Conservation (phyloP, 148 eudicot genomes). For the Persicaria maculosa region DNA sequence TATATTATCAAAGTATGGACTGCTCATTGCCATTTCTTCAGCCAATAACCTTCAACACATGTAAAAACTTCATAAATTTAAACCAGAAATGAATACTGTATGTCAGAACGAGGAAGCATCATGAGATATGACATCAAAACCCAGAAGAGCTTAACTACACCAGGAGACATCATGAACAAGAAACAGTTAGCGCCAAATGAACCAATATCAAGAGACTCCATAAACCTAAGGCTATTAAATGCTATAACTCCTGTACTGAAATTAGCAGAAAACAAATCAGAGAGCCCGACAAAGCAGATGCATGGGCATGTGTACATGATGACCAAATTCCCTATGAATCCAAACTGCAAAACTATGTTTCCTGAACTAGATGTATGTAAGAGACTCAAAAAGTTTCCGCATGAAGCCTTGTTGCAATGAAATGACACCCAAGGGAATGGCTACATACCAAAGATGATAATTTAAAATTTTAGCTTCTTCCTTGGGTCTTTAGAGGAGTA, state of each 20-base stretch:
- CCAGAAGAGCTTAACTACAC: background rate
- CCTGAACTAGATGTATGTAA: background rate
- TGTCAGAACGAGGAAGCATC: background rate
- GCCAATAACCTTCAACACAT: background rate
- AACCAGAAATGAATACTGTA: background rate
- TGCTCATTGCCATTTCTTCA: slow-evolving; percentile 54
- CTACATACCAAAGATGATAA: slow-evolving; percentile 2
- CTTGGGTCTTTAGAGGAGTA: background rate
- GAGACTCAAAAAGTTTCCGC: background rate
- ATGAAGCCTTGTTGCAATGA: background rate
- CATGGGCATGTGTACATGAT: no score
- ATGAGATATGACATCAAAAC: background rate
- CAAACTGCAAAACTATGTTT: no score
- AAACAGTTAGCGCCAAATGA: background rate
- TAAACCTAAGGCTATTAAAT: no score
- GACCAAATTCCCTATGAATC: no score
- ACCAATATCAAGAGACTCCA: background rate
- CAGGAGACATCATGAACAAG: background rate
- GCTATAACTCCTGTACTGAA: no score
- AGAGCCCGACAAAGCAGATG: no score
- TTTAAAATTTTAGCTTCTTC: slow-evolving; percentile 1
- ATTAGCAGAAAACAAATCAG: no score
- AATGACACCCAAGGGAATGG: background rate
- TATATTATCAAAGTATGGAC: slow-evolving; percentile 63
- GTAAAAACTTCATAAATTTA: background rate